Evolutionary conservation across 371 early-diverging fungal species (phyloP).

Genomic region (Pancytospora epiphaga): DNA sequence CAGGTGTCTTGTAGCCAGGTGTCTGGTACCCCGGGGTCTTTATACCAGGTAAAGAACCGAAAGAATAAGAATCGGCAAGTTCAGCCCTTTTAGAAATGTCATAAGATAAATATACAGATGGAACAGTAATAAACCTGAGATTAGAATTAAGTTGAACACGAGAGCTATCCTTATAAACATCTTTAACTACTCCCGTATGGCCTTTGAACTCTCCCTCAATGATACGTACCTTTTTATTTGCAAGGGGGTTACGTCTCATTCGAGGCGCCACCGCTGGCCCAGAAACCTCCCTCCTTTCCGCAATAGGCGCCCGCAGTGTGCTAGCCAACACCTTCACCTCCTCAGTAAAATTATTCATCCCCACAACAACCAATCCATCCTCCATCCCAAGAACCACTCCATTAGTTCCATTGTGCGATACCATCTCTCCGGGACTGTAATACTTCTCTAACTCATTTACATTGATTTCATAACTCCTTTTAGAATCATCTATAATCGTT

Average conservation of each 20-base stretch:
- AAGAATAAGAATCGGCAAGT: conserved; percentile 10
- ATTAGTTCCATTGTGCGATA: conserved; percentile 50
- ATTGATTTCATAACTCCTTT: conserved; percentile 28
- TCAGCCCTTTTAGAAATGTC: neutral
- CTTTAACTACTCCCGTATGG: conserved; percentile 84
- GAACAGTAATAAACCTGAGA: conserved; percentile 67
- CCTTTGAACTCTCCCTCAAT: conserved; percentile 85
- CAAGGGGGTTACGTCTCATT: conserved; percentile 65
- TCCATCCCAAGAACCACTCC: conserved; percentile 76
- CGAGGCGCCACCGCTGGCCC: conserved; percentile 64
- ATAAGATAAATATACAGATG: neutral
- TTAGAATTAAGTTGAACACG: conserved; percentile 86
- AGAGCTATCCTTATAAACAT: conserved; percentile 67
- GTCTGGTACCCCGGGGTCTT: conserved; percentile 41
- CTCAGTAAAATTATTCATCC: conserved; percentile 46
- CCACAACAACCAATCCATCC: conserved; percentile 60
- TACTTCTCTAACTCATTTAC: conserved; percentile 68
- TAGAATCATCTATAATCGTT: conserved; percentile 62
- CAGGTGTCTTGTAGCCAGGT: conserved; percentile 38
- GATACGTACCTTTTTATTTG: conserved; percentile 75
- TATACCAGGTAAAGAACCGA: no score
- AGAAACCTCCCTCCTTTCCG: conserved; percentile 66
- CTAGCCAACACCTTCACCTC: conserved; percentile 48
- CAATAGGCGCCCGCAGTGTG: conserved; percentile 63
- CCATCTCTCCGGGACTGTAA: conserved; percentile 72